Evolutionary conservation across 2,329 filamentous ascomycete species (phyloP), one percentile per base, ranked within the genome.

Genomic region (Calonectria multiphialidica): DNA sequence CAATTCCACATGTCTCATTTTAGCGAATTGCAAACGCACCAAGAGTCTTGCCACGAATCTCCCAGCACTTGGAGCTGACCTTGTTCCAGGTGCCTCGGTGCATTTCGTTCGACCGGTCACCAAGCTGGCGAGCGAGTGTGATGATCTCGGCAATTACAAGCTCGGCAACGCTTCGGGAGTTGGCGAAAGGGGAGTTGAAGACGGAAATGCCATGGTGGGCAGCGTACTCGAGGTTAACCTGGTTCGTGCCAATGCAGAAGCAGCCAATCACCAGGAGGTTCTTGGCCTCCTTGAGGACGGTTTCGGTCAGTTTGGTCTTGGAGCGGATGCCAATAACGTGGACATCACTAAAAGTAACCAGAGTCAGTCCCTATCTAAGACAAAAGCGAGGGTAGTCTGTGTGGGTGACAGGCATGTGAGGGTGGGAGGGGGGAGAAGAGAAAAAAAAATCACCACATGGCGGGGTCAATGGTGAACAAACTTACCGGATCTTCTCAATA

Each of bases 141-240:
- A 99, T 98, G 81, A 99, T 96, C 85, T 98, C 96, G 66, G 89
- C 93, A 82, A 99, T 98, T 79, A 98, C 95, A 69, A 98, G 89
- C 87, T 99, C 97, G 69, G 97, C 97, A 64, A 99, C 97, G 82
- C 95, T 98, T 83, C 97, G 93, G 10, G 96, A 98, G 87, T 99
- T 99, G 86, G 94, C 96, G 86, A 99, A 99, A 1, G 97, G 97
- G 55, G 97, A 98, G 87, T 99, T 99, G 91, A 99, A 99, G 75
- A 99, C 97, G 42, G 96, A 95, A 82, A 98, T 98, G 77, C 97
- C 95, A 81, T 94, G 91, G 77, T 90, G 89, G 59, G 95, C 95
- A 35, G 95, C 95, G 81, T 92, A 96, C 73, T 95, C 90, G 72
- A 98, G 91, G 82, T 98, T 93, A 76, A 98, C 95, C 84, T 98